phyloP scores from a whole-genome alignment of 306 rosid genomes.

The Cajanus cajan region DNA sequence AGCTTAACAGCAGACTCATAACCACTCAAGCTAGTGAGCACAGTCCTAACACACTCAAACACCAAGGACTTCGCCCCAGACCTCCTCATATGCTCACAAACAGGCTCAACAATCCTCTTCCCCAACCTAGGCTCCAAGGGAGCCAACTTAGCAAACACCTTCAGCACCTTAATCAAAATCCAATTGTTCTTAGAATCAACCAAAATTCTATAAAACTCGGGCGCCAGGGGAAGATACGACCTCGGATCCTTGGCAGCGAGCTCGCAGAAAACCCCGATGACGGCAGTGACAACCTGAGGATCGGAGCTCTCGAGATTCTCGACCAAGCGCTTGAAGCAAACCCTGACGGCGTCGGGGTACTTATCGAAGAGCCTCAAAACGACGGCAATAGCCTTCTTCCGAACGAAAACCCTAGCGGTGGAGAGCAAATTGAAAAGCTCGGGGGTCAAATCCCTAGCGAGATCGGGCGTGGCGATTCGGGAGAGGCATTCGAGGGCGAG shows the following conservation, averaged over 20 bases:
- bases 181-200: slow-evolving; percentile 83
- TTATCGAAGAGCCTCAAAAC: slow-evolving; percentile 71
- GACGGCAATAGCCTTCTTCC: slow-evolving; percentile 75
- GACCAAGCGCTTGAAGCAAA: slow-evolving; percentile 87
- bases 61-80: slow-evolving; percentile 73
- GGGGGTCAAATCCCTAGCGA: slow-evolving; percentile 81
- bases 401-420: slow-evolving; percentile 53
- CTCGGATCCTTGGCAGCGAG: slow-evolving; percentile 63
- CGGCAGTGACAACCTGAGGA: slow-evolving; percentile 56
- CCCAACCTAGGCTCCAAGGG: slow-evolving; percentile 79
- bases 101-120: slow-evolving; percentile 72
- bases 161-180: slow-evolving; percentile 79
- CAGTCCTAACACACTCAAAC: slow-evolving; percentile 85
- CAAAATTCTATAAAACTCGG: slow-evolving; percentile 74
- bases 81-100: slow-evolving; percentile 69
- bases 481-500: slow-evolving; percentile 79
- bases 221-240: slow-evolving; percentile 86
- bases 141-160: slow-evolving; percentile 75
- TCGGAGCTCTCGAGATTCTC: slow-evolving; percentile 79
- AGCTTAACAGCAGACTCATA: slow-evolving; percentile 73
- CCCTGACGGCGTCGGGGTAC: slow-evolving; percentile 81
- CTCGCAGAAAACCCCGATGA: slow-evolving; percentile 86
- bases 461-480: slow-evolving; percentile 67
- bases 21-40: slow-evolving; percentile 65
- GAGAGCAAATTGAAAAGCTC: slow-evolving; percentile 70